Evolutionary conservation across 2,329 filamentous ascomycete species (phyloP).

Genomic region (Aureobasidium musti): DNA sequence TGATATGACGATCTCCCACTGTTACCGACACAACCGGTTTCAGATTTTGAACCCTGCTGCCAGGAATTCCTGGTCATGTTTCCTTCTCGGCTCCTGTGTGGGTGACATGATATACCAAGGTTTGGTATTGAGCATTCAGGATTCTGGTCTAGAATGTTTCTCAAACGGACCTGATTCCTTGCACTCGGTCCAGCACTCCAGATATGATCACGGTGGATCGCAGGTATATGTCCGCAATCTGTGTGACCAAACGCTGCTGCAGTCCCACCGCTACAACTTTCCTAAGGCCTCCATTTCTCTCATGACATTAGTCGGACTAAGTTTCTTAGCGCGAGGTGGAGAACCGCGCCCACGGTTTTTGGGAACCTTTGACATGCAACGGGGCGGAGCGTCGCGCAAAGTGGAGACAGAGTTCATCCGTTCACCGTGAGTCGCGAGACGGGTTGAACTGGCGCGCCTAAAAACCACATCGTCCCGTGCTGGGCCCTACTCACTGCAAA

Average conservation of each 20-base stretch:
- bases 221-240: slow-evolving; percentile 13
- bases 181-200: background rate
- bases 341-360: slow-evolving; percentile 18
- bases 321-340: slow-evolving; percentile 26
- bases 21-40: slow-evolving; percentile 24
- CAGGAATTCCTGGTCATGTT: background rate
- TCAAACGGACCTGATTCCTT: background rate
- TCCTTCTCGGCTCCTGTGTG: background rate
- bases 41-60: background rate
- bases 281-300: background rate
- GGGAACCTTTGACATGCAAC: slow-evolving; percentile 25
- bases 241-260: slow-evolving; percentile 23
- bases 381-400: slow-evolving; percentile 28
- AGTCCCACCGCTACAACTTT: slow-evolving; percentile 7
- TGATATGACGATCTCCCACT: slow-evolving; percentile 15
- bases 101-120: slow-evolving; percentile 17
- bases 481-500: background rate
- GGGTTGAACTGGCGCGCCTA: slow-evolving; percentile 9
- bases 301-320: background rate
- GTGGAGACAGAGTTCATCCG: slow-evolving; percentile 25
- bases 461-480: slow-evolving; percentile 8
- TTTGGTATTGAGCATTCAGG: background rate
- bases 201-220: background rate
- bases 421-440: slow-evolving; percentile 8
- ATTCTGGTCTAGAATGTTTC: background rate